These are phyloP conservation scores for Entophlyctis helioformis DNA, from an alignment of 192 early-diverging fungal species.

Conservation along the genomic window DNA sequence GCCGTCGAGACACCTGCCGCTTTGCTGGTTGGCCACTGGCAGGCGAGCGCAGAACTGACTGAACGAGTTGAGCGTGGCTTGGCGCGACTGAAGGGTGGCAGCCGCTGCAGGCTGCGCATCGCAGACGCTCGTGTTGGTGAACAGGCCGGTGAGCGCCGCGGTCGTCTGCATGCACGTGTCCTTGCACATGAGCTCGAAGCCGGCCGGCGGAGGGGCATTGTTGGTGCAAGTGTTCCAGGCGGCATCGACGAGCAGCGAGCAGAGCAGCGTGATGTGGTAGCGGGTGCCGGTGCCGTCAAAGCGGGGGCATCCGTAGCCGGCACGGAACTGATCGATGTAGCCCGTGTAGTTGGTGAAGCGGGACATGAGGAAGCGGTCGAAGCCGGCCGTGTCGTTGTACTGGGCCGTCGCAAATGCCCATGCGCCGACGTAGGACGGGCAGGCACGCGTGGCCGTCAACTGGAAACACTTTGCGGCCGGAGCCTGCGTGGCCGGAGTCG, in stretches of 20 bases:
- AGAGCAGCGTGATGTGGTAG: constrained; percentile 15
- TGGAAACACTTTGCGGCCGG: too few relatives aligned
- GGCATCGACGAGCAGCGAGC: constrained; percentile 9
- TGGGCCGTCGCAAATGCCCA: too few relatives aligned
- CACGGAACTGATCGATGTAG: constrained; percentile 9
- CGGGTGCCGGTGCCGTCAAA: constrained; percentile 11
- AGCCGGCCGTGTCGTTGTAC: constrained; percentile 13
- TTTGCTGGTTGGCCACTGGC: background rate
- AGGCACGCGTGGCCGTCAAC: too few relatives aligned
- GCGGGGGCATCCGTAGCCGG: constrained; percentile 10
- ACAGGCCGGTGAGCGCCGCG: constrained; percentile 1
- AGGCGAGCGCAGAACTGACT: background rate
- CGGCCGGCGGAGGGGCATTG: too few relatives aligned
- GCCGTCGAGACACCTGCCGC: too few relatives aligned
- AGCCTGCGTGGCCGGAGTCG: too few relatives aligned
- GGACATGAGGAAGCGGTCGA: constrained; percentile 12
- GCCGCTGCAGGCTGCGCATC: background rate
- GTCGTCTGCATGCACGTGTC: constrained; percentile 1
- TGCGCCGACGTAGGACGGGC: too few relatives aligned
- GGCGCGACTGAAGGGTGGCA: too few relatives aligned
- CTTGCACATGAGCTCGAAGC: constrained; percentile 1
- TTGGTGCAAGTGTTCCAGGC: too few relatives aligned
- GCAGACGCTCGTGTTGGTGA: constrained; percentile 1
- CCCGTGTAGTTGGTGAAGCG: constrained; percentile 9
- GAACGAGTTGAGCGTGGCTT: background rate